Percentiles rank a stretch among this genome's conserved stretches.
Evolutionary conservation across 176 grass and related monocot species (phyloP).

Genomic region (Cenchrus purpureus): DNA sequence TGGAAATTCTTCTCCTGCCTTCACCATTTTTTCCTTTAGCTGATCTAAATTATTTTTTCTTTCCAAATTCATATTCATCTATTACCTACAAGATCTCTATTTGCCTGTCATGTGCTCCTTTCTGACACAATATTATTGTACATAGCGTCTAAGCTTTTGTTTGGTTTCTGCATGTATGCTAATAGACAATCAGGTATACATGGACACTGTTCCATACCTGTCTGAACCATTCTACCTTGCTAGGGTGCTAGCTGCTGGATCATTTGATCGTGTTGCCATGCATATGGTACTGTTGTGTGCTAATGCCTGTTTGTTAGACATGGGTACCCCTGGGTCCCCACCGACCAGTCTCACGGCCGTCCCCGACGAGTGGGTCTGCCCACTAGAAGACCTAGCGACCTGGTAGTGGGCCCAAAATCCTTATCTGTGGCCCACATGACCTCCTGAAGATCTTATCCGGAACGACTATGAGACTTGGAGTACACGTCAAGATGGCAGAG

Average conservation of each 20-base stretch:
- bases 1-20: background rate
- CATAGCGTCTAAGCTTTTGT: background rate
- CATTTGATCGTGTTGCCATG: background rate
- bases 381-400: too few relatives aligned
- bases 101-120: too few relatives aligned
- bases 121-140: background rate
- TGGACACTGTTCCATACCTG: background rate
- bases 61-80: background rate
- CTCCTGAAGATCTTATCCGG: too few relatives aligned
- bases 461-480: too few relatives aligned
- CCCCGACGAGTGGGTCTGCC: too few relatives aligned
- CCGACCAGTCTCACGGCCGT: too few relatives aligned
- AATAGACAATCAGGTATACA: too few relatives aligned
- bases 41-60: background rate
- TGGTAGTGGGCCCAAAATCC: too few relatives aligned
- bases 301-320: background rate
- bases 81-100: background rate
- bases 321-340: too few relatives aligned
- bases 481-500: too few relatives aligned
- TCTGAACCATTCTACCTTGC: conserved; percentile 6
- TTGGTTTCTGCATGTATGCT: background rate
- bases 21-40: background rate
- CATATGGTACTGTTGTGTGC: background rate
- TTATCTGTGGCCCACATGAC: too few relatives aligned
- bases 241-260: background rate